Base-by-base conservation (phyloP, 1,284 basidiomycete species). In the Microbotryum scabiosae region DNA sequence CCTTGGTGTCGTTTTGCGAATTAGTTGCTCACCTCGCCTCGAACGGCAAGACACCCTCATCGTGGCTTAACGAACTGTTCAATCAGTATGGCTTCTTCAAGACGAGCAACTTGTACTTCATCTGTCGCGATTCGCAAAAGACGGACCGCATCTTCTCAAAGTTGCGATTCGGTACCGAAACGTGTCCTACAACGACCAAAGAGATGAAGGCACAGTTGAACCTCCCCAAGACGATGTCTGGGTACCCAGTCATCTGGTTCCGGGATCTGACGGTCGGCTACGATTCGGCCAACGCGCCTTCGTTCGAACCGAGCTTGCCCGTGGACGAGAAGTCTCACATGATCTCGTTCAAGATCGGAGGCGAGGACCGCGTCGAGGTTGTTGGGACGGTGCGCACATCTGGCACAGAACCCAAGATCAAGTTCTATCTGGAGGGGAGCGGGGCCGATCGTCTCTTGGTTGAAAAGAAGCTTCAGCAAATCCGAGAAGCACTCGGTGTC, bases 341-440 rank as follows among this genome's bases (percentile, higher is more conserved):
- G 89, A 83, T 91, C 51, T 85, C 87, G 65, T 86, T 90, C 73
- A 56, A 54, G 23, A 51, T 64, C 28, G 62, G 62, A 16, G 73
- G 26, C 69, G 72, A 26, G 75, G 78, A 23, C 79, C 77, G 4
- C 78, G 78, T 32, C 79, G 76, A 62, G 79, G 88, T 62, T 79
- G 55, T 79, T 84, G 87, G 86, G 70, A 73, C 68, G 1, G 61
- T 73, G 23, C 63, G 88, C 62, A 90, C 87, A 36, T 88, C 86
- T 69, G 89, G 89, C 14, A 91, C 89, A 9, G 89, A 91, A 70
- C 88, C 88, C 0, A 91, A 90, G 85, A 86, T 89, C 74, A 90
- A 90, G 70, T 88, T 85, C 71, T 90, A 90, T 71, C 77, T 89
- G 25, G 88, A 90, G 75, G 87, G 85, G 3, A 82, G 77, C 61